Evolutionary conservation across 1,284 basidiomycete species (phyloP).

Genomic region (Cystobasidiaceae sp.): DNA sequence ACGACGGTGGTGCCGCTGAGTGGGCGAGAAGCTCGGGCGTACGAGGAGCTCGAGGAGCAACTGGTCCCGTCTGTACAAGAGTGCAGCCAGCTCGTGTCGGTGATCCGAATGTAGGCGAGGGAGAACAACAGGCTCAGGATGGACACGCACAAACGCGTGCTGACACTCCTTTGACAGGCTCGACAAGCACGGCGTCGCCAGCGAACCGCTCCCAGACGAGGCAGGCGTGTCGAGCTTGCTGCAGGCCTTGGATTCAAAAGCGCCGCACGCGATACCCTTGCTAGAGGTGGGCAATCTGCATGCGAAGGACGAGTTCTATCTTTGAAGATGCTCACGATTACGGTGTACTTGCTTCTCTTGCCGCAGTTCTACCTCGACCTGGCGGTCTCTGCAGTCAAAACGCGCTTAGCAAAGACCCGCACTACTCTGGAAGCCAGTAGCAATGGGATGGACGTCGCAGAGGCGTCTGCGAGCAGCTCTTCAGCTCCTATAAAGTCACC

Average conservation of each 20-base stretch:
- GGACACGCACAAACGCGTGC: not conserved
- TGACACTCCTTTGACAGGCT: not conserved
- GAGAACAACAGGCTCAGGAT: not conserved
- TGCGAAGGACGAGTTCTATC: not conserved
- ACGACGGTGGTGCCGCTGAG: not conserved
- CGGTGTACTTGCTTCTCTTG: not conserved
- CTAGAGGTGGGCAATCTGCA: not conserved
- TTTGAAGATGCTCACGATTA: not conserved
- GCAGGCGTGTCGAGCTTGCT: slow-evolving; percentile 17
- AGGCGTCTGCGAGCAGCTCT: not conserved
- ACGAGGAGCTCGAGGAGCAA: slow-evolving; percentile 16
- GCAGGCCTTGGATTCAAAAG: not conserved
- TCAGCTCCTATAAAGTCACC: not conserved
- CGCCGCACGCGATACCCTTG: not conserved
- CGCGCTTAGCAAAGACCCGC: not conserved
- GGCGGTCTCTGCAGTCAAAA: slow-evolving; percentile 5
- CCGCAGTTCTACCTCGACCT: slow-evolving; percentile 26
- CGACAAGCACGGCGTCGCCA: slow-evolving; percentile 23
- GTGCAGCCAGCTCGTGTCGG: not conserved
- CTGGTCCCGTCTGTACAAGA: slow-evolving; percentile 6
- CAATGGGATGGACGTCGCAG: not conserved
- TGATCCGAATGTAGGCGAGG: slow-evolving; percentile 15
- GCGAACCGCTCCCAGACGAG: slow-evolving; percentile 10
- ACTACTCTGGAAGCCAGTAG: not conserved
- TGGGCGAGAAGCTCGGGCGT: not conserved